Base-by-base conservation (phyloP, 148 eudicot genomes). In the Cornus florida region DNA sequence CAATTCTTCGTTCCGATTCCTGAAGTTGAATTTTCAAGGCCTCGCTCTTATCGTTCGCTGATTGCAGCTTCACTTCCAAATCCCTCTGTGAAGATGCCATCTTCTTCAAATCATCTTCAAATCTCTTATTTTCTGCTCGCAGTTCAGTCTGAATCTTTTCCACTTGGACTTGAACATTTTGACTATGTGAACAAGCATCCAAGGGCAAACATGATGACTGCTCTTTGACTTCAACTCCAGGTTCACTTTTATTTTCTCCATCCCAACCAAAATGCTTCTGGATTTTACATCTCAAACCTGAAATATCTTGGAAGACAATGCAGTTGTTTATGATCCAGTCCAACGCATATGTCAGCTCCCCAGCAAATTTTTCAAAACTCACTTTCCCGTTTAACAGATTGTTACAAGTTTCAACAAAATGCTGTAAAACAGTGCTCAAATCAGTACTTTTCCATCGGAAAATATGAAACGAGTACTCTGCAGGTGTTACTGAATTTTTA, bases 1-100 rank as follows among this genome's bases (percentile, higher is more conserved):
- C 82, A 59, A 87, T 82, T 41, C 71, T 82, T 56, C 79, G 59
- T 73, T 81, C 82, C n/a, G 91, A 86, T 77, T 85, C 84, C 77
- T 80, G 74, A 75, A 87, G 86, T 56, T 86, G 88, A 46, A 70
- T 74, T 70, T 50, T 77, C 75, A 89, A 80, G 72, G 31, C 73
- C 60, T 82, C 82, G 8, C 59, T 86, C 76, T 77, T 79, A 50
- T 84, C 78, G 39, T 41, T 86, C 71, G 73, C 86, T 4, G 78
- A 76, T 31, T 78, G 73, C 24, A 86, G 75, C 64, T 73, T 86
- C 23, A 22, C 86, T 59, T 85, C 84, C 8, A 81, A 33, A 32
- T 74, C 85, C 33, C 82, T 78, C 22, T 72, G 79, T 69, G 64
- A 67, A 10, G 80, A 82, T 69, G 84, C 79, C 70, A 78, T 33